Base-by-base conservation (phyloP, 305 asterid genomes). In the Ilex paraguariensis region DNA sequence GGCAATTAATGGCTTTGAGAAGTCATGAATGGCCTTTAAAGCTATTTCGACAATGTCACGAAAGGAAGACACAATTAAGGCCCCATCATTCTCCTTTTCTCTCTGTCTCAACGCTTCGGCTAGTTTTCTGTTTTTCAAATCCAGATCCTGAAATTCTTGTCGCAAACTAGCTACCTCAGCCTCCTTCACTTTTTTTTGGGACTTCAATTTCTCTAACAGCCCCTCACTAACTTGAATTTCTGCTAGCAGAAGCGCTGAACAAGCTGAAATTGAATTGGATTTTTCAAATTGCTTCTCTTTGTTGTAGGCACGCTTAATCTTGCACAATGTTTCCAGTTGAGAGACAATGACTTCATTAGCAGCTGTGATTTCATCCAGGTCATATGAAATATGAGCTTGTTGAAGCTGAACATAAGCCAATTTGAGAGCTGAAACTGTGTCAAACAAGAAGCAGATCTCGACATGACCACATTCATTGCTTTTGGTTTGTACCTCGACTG, bases 351-450 rank as follows among this genome's bases (percentile, higher is more conserved):
- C 78, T 66, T 64, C 73, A 73, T 89, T 88, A 6, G 96, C 95
- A 66, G 77, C 81, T 61, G 70, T 63, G 46, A 86, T 71, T 70
- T 82, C 84, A 63, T 73, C 74, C n/a, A 81, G 91, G 60, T 86
- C 77, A 52, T 84, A 89, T 3, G 86, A 86, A 72, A 89, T 66
- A 60, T 82, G 93, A 58, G 95, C 96, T 64, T 86, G 81, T 74
- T 89, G 96, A 48, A 89, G 87, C 77, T 80, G 81, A 66, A 89
- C 78, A 69, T 89, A 89, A 0, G 93, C 90, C 42, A 82, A 67
- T 61, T 81, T 89, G 45, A 86, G 61, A 39, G 76, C 79, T 56
- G 77, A 79, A 73, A 89, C 78, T 12, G 75, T 63, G 28, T 80
- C 95, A 51, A 86, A 84, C 77, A 89, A 54, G 63, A 77, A 78